Evolutionary conservation across 108 stramenopile species (phyloP).

Genomic region (Cyclotella atomus): DNA sequence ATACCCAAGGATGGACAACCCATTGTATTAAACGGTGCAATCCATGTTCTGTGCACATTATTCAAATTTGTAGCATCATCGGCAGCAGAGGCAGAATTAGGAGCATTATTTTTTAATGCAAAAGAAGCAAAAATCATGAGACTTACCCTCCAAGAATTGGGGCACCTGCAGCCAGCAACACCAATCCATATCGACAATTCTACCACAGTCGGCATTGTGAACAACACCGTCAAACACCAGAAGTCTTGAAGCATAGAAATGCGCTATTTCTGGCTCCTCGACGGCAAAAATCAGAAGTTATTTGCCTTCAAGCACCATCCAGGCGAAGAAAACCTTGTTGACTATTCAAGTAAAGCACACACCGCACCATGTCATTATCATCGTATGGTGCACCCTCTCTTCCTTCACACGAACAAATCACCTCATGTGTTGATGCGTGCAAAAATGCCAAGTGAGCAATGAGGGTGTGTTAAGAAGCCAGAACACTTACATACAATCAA

Average conservation of each 20-base stretch:
- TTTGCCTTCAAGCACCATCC: neutral
- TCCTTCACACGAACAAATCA: neutral
- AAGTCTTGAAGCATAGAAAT: slow-evolving; percentile 38
- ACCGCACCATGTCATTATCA: neutral
- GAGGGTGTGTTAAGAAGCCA: neutral
- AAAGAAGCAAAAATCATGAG: slow-evolving; percentile 40
- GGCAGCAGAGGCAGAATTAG: slow-evolving; percentile 56
- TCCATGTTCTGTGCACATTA: slow-evolving; percentile 24
- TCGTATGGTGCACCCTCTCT: neutral
- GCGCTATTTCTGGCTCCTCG: slow-evolving; percentile 20
- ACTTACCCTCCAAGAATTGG: slow-evolving; percentile 30
- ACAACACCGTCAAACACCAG: slow-evolving; percentile 53
- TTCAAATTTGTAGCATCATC: slow-evolving; percentile 38
- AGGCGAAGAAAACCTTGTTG: neutral
- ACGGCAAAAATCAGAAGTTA: neutral
- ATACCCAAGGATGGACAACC: slow-evolving; percentile 6
- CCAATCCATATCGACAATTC: slow-evolving; percentile 50
- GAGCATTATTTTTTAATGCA: slow-evolving; percentile 46
- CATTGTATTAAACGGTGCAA: slow-evolving; percentile 33
- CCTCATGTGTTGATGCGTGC: neutral
- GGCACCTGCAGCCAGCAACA: slow-evolving; percentile 60
- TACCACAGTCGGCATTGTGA: slow-evolving; percentile 53
- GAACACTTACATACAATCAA: too few relatives aligned
- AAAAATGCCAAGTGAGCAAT: neutral
- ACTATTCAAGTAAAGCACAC: neutral